Evolutionary conservation across 2,329 filamentous ascomycete species (phyloP).

Genomic region (Alternaria incomplexa): DNA sequence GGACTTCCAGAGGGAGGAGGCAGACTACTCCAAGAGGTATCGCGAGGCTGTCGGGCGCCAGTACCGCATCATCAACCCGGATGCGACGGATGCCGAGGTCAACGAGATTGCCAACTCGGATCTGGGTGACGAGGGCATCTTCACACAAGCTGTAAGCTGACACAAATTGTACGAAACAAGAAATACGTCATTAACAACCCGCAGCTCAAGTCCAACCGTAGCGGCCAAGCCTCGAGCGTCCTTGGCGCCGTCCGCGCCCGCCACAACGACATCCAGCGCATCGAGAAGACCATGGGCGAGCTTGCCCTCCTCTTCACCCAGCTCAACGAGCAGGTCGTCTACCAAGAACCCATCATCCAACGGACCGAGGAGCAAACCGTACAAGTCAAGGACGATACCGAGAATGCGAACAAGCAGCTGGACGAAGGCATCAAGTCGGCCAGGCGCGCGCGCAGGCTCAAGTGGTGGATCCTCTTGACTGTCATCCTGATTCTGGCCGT

Average conservation of each 20-base stretch:
- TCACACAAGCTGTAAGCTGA: conserved; percentile 75
- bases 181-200: conserved; percentile 3
- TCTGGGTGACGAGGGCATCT: conserved; percentile 80
- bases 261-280: conserved; percentile 82
- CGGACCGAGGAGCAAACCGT: conserved; percentile 70
- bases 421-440: conserved; percentile 71
- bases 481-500: conserved; percentile 56
- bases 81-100: conserved; percentile 77
- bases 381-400: conserved; percentile 69
- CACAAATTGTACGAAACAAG: neutral
- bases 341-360: conserved; percentile 70
- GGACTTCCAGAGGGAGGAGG: conserved; percentile 74
- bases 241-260: conserved; percentile 80
- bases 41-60: conserved; percentile 80
- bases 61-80: conserved; percentile 81
- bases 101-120: conserved; percentile 71
- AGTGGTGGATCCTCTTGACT: conserved; percentile 79
- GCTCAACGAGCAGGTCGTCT: conserved; percentile 74
- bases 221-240: conserved; percentile 73
- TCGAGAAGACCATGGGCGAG: conserved; percentile 76
- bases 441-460: conserved; percentile 72
- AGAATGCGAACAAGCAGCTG: conserved; percentile 73
- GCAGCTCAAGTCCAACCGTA: conserved; percentile 76
- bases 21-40: conserved; percentile 72
- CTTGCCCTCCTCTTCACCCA: conserved; percentile 74